These are phyloP conservation scores for Aspergillus tubingensis DNA, from an alignment of 2,329 filamentous ascomycete species.

Conservation along the genomic window DNA sequence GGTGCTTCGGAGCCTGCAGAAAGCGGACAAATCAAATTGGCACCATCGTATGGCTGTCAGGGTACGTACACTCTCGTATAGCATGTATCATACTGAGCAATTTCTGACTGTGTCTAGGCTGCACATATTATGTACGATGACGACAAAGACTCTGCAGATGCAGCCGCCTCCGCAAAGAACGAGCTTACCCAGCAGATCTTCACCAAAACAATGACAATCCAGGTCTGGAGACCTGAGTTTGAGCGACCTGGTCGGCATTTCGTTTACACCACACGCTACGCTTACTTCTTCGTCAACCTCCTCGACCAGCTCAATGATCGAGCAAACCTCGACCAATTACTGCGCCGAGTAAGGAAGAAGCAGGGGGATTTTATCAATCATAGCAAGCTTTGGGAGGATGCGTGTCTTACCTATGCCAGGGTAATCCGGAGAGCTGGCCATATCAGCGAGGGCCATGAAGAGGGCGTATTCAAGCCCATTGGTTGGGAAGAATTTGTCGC, in stretches of 20 bases:
- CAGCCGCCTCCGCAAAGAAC: slow-evolving; percentile 66
- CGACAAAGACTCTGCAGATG: slow-evolving; percentile 48
- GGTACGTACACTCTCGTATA: slow-evolving; percentile 46
- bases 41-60: slow-evolving; percentile 88
- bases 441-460: slow-evolving; percentile 64
- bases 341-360: slow-evolving; percentile 78
- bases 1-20: slow-evolving; percentile 58
- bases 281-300: slow-evolving; percentile 75
- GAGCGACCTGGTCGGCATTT: slow-evolving; percentile 84
- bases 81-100: slow-evolving; percentile 26
- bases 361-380: slow-evolving; percentile 72
- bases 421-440: slow-evolving; percentile 60
- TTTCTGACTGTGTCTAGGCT: slow-evolving; percentile 45
- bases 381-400: slow-evolving; percentile 62
- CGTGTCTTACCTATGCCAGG: slow-evolving; percentile 60
- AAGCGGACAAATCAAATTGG: slow-evolving; percentile 90
- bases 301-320: slow-evolving; percentile 75
- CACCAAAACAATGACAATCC: slow-evolving; percentile 91
- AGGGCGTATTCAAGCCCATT: slow-evolving; percentile 64
- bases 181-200: slow-evolving; percentile 83
- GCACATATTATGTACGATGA: slow-evolving; percentile 65
- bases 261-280: slow-evolving; percentile 86
- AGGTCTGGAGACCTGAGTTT: slow-evolving; percentile 91
- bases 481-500: slow-evolving; percentile 65
- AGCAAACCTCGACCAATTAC: slow-evolving; percentile 71